Conservation (phyloP, 345 rosid species). For the Cardamine resedifolia region DNA sequence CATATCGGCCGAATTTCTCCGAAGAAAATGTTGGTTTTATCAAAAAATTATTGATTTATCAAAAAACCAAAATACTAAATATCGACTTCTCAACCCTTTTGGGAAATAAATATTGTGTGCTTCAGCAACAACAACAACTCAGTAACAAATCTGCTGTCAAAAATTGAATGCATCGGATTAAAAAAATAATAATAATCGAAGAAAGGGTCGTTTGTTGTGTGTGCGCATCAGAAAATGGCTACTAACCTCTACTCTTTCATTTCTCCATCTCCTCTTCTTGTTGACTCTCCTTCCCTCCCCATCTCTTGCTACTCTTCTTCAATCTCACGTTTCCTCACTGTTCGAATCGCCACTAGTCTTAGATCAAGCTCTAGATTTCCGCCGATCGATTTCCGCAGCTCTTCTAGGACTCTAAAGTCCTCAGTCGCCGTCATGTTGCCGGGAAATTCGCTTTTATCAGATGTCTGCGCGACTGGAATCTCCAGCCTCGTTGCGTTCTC, state of each 20-base stretch:
- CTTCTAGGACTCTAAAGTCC: conserved; percentile 19
- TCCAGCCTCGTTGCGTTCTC: conserved; percentile 46
- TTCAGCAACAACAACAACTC: neutral
- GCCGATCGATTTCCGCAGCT: neutral
- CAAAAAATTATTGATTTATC: too few relatives aligned
- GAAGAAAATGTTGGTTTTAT: too few relatives aligned
- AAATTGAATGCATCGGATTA: neutral
- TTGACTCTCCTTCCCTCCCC: conserved; percentile 7
- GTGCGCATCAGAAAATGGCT: neutral
- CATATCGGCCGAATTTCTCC: neutral
- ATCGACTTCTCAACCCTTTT: neutral
- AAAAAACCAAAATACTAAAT: too few relatives aligned
- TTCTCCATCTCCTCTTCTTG: neutral
- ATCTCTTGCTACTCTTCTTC: neutral
- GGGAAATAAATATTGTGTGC: conserved; percentile 5
- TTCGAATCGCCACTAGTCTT: neutral
- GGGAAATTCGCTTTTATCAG: conserved; percentile 52
- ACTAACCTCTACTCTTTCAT: conserved; percentile 1
- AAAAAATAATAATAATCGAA: neutral
- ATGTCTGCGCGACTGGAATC: conserved; percentile 51
- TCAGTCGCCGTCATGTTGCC: conserved; percentile 44
- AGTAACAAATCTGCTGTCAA: neutral
- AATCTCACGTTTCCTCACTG: conserved; percentile 7
- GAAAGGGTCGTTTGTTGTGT: neutral
- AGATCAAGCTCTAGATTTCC: conserved; percentile 6